Evolutionary conservation across 2,329 filamentous ascomycete species (phyloP).

Genomic region (Hirsutella thompsonii): DNA sequence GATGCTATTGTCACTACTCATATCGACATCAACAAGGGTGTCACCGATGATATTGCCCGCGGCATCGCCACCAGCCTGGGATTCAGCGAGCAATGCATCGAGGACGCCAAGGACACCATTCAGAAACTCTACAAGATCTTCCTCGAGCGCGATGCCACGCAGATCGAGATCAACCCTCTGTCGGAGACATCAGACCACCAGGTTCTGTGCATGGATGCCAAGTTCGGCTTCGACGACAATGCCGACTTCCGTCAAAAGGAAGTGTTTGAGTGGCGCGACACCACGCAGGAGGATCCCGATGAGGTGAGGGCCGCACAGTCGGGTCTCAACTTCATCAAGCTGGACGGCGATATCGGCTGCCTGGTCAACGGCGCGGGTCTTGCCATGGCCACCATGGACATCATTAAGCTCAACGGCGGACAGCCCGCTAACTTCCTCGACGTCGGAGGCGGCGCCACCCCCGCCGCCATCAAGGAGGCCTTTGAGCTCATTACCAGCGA

Average conservation of each 20-base stretch:
- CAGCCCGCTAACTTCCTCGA: constrained; percentile 97
- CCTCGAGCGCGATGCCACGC: constrained; percentile 94
- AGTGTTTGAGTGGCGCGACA: constrained; percentile 85
- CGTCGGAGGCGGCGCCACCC: constrained; percentile 93
- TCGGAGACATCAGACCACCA: constrained; percentile 97
- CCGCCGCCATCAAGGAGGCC: constrained; percentile 90
- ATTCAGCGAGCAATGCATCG: constrained; percentile 95
- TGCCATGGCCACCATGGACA: constrained; percentile 99
- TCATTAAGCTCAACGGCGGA: constrained; percentile 98
- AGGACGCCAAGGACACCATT: constrained; percentile 90
- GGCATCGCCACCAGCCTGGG: constrained; percentile 85
- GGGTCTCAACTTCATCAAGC: constrained; percentile 99
- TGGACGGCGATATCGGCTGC: constrained; percentile 98
- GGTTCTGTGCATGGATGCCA: constrained; percentile 98
- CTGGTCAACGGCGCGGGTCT: constrained; percentile 97
- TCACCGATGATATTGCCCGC: constrained; percentile 88
- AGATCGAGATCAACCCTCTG: constrained; percentile 99
- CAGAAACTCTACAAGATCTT: constrained; percentile 99
- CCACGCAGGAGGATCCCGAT: constrained; percentile 89
- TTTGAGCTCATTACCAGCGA: constrained; percentile 99
- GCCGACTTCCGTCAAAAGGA: constrained; percentile 98
- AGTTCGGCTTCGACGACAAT: constrained; percentile 98
- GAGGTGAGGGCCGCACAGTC: constrained; percentile 94
- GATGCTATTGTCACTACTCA: constrained; percentile 90
- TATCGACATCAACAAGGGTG: constrained; percentile 86